Base-by-base conservation (phyloP, 345 rosid genomes). In the Chamaenerion angustifolium region DNA sequence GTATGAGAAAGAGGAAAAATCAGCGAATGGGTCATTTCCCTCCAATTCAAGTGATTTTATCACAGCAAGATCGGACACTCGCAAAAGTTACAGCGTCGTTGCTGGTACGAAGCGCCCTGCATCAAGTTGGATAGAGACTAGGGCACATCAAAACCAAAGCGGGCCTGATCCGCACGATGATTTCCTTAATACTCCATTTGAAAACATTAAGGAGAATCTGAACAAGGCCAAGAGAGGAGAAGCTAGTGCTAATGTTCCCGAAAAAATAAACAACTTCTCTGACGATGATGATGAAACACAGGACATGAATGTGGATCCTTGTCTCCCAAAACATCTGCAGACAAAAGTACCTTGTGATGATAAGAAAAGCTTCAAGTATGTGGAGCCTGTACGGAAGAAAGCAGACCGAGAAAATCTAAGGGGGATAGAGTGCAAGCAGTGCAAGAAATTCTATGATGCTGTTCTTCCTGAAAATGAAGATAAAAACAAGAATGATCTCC, bases 361-460 rank as follows among this genome's bases (percentile, higher is more conserved):
- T 40, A 77, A 69, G 37, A 66, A 67, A 45, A 46, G 71, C 55
- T 83, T 80, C 67, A 83, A 87, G 65, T 81, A 81, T 61, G 82
- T 83, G 47, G 93, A 73, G 56, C 63, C 96, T 1, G 89, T 83
- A 57, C 71, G 96, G 73, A 90, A 71, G 72, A 82, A 78, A 64
- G 71, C 85, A 2, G 85, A 87, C 19, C 70, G 87, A 61, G 79
- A 82, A 56, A 79, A 71, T 58, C 45, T 90, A 58, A 79, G 66
- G 71, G 96, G 94, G 43, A 56, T 76, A 6, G 83, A 83, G 64
- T 90, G 98, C 80, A 83, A 77, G 64, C 98, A 83, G 53, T 90
- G 98, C 79, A 83, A 83, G 77, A 90, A 81, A 62, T 86, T 90
- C 59, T 87, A 86, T 55, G 95, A 90, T 64, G 93, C 95, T 16